These are phyloP conservation scores for Aspergillus thermomutatus DNA, from an alignment of 2,329 filamentous ascomycete species.

Conservation along the genomic window DNA sequence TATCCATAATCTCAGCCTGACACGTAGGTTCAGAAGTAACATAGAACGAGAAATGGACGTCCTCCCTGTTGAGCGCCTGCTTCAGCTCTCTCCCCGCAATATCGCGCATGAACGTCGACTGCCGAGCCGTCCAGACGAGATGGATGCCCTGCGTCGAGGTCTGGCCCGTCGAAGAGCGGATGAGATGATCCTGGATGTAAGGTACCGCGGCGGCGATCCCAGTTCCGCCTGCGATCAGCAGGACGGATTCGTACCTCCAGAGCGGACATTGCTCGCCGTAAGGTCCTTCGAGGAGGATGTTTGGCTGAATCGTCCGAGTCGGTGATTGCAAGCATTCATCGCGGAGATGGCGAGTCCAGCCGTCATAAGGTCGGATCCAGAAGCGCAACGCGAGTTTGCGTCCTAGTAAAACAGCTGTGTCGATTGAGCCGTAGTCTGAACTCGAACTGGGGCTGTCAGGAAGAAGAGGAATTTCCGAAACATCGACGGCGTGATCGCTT, in stretches of 20 bases:
- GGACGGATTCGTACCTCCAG: constrained; percentile 47
- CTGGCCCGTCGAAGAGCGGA: constrained; percentile 8
- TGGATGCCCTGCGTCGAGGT: constrained; percentile 28
- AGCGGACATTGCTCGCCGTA: constrained; percentile 46
- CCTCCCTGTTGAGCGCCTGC: constrained; percentile 22
- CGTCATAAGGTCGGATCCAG: constrained; percentile 50
- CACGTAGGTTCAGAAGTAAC: constrained; percentile 15
- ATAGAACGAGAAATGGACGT: constrained; percentile 32
- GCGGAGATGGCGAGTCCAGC: constrained; percentile 49
- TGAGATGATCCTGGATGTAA: constrained; percentile 35
- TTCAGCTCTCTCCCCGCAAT: constrained; percentile 26
- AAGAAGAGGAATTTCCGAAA: constrained; percentile 25
- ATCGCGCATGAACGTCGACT: constrained; percentile 28
- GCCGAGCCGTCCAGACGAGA: constrained; percentile 34
- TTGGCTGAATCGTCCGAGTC: constrained; percentile 23
- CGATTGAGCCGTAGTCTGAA: background rate
- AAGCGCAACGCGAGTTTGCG: constrained; percentile 41
- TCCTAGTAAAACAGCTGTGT: constrained; percentile 1
- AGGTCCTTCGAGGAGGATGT: constrained; percentile 49
- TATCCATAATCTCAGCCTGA: background rate
- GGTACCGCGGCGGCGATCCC: constrained; percentile 46
- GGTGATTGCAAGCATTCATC: constrained; percentile 30
- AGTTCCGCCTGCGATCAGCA: constrained; percentile 46
- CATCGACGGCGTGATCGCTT: constrained; percentile 7
- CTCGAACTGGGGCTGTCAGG: constrained; percentile 8